Conservation (phyloP, 768 basidiomycete genomes). For the Phallus indusiatus region DNA sequence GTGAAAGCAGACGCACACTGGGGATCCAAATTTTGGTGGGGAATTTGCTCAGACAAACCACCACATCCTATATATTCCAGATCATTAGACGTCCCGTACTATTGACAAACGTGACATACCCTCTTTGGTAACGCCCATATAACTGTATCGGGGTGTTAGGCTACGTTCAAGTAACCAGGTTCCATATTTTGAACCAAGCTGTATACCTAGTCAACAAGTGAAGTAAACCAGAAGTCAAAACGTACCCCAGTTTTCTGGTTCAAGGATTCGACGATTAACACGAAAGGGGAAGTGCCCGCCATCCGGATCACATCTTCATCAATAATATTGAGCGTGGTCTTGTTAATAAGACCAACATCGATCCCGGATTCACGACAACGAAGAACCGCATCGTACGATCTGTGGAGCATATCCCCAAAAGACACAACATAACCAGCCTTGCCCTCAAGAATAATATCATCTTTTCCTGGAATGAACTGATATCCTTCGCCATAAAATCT, state of each 20-base stretch:
- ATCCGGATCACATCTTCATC: conserved; percentile 75
- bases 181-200: conserved; percentile 75
- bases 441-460: conserved; percentile 72
- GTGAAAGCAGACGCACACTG: conserved; percentile 41
- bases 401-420: conserved; percentile 82
- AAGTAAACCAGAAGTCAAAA: not conserved
- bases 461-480: conserved; percentile 75
- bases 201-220: conserved; percentile 10
- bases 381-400: conserved; percentile 75
- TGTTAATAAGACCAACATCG: conserved; percentile 82
- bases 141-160: conserved; percentile 71
- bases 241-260: conserved; percentile 82
- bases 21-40: conserved; percentile 70
- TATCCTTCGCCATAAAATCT: conserved; percentile 61
- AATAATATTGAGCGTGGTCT: conserved; percentile 71
- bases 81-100: conserved; percentile 1
- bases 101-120: conserved; percentile 15
- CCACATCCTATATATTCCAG: conserved; percentile 38
- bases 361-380: conserved; percentile 61
- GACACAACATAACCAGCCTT: conserved; percentile 75
- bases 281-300: conserved; percentile 66
- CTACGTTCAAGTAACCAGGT: conserved; percentile 80
- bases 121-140: conserved; percentile 74
- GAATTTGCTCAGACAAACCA: conserved; percentile 80
- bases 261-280: conserved; percentile 76